phyloP scores from a whole-genome alignment of 768 basidiomycete genomes.

The Omphalotus guepiniiformis region DNA sequence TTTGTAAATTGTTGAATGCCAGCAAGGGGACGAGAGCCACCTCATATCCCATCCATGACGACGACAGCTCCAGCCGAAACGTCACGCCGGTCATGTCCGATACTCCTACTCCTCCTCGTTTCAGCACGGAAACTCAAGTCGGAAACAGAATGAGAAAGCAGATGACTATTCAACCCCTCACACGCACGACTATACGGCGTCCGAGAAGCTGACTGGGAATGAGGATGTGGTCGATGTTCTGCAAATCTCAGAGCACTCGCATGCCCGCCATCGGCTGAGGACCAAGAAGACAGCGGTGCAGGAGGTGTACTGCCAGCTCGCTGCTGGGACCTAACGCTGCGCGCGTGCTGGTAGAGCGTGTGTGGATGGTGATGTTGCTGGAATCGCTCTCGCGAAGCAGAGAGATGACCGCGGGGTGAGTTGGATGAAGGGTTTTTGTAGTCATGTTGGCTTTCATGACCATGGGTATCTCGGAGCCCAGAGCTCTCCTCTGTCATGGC shows the following conservation, averaged over 20 bases:
- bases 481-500: neutral
- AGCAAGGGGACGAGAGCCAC: no score
- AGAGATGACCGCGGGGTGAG: neutral
- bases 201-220: slow-evolving; percentile 1
- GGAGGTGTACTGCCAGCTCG: slow-evolving; percentile 7
- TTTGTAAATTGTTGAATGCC: no score
- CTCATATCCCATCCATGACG: no score
- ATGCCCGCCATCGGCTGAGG: neutral
- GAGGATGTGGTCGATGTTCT: neutral
- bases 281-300: neutral
- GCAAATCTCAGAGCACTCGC: neutral
- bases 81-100: no score
- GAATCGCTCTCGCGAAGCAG: slow-evolving; percentile 1
- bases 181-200: slow-evolving; percentile 4
- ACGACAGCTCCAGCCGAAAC: no score
- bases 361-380: neutral
- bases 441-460: neutral
- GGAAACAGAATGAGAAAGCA: neutral
- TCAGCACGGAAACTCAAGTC: no score
- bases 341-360: neutral
- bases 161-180: neutral
- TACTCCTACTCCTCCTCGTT: no score
- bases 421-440: neutral
- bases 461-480: neutral
- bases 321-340: neutral